Base-by-base conservation (phyloP, 2,329 filamentous ascomycete genomes). In the Achaetomium macrosporum region DNA sequence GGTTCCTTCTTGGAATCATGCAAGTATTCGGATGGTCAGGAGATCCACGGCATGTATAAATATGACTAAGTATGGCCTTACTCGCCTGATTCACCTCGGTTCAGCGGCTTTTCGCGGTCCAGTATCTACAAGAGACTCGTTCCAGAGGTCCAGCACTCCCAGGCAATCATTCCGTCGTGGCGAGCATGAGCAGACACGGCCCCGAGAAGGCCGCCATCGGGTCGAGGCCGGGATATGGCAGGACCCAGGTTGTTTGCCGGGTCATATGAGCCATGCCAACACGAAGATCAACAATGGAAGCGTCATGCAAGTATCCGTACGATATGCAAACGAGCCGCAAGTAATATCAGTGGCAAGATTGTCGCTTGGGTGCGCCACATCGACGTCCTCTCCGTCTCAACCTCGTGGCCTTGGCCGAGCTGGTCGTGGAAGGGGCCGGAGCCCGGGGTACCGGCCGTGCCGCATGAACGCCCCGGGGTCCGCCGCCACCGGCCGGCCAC, bases 401-500 rank as follows among this genome's bases (percentile, higher is more conserved):
- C 12, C 12, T 12, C 7, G 30, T 7, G 30, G 12, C 13, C 13
- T 15, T 35, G 33, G 10, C 33, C 42, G 8, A 3, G 17, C 33
- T 5, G 42, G 33, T 10, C 36, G 33, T 19, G 16, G 35, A 19
- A 7, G 20, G 10, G n/a, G 39, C 35, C 47, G 35, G 19, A 11
- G 19, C 5, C 39, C 40, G 17, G 41, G 10, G 16, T 19, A 33
- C 31, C 42, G 15, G 3, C 29, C 16, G 15, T 9, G 11, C 15
- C 4, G 13, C 43, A n/a, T 17, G 20, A 33, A 29, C 15, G 10
- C 29, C 46, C n/a, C 47, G 36, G 16, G 37, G 20, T 11, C 52
- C 7, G 25, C 25, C 52, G 52, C 47, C 52, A 54, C 47, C 13
- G 25, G 25, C 19, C 42, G 47, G 20, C 42, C 42, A 12, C 15